Base-by-base conservation (phyloP, 495 filamentous ascomycete genomes). In the Acidomyces sp. region DNA sequence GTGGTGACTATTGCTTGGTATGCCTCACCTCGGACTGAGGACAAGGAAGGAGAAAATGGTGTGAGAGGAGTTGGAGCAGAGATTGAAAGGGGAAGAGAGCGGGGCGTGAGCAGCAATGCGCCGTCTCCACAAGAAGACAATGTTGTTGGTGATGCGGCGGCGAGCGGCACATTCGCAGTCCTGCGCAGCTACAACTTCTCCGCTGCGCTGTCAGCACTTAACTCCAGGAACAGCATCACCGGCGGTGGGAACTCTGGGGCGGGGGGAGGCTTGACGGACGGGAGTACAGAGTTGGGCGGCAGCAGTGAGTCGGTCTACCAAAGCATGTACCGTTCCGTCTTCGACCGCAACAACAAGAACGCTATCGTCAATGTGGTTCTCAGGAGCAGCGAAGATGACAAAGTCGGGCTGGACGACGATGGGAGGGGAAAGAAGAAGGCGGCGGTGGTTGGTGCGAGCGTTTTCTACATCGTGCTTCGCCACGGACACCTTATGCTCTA, bases 401-500 rank as follows among this genome's bases (percentile, higher is more conserved):
- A 68, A 32, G 86, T 78, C 59, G 77, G 74, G 51, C 77, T 80
- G 23, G 70, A 80, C 24, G 94, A 94, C 59, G 80, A 93, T n/a
- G 95, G 94, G 56, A 67, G 43, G 66, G 61, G 18, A 9, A 39
- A 46, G 17, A 39, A 37, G 18, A 50, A 40, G 23, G 11, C 37
- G 21, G n/a, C n/a, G n/a, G n/a, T n/a, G n/a, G 31, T 22, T 10
- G 29, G 34, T 4, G 34, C 37, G 24, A 45, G 21, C 21, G 31
- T 32, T 25, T 37, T 41, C 40, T 56, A 49, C 34, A 54, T 20
- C 11, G 44, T 15, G 13, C 28, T 46, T 48, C 92, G 90, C 62
- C 92, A 93, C 61, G 86, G 87, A 23, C 84, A 96, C 54, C 61
- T 97, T 40, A 94, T 97, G 85, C 78, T 97, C 16, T 97, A 93